These are phyloP conservation scores for Backusella australiensis DNA, from an alignment of 192 early-diverging fungal species.

Conservation along the genomic window DNA sequence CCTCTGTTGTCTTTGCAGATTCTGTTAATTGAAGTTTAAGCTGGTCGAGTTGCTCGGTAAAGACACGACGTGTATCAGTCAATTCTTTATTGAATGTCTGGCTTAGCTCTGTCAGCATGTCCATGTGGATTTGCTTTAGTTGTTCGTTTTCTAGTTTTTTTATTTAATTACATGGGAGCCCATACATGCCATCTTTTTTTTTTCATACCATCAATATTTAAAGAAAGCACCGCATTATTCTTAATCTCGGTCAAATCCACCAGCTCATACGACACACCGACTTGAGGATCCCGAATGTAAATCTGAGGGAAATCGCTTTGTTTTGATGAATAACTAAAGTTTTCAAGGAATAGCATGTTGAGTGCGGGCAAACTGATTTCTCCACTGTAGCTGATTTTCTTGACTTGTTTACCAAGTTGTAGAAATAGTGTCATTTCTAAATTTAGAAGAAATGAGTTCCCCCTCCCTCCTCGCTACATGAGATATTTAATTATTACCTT, in stretches of 20 bases:
- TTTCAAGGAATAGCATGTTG: conserved; percentile 73
- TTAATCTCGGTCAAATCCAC: conserved; percentile 61
- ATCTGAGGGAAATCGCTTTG: conserved; percentile 65
- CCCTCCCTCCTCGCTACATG: neutral
- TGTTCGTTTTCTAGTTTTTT: neutral
- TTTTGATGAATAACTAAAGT: conserved; percentile 59
- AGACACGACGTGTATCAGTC: neutral
- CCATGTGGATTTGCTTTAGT: conserved; percentile 3
- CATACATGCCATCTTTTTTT: neutral
- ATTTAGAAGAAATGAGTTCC: neutral
- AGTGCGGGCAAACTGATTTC: conserved; percentile 55
- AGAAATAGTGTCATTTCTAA: conserved; percentile 43
- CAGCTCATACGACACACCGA: conserved; percentile 62
- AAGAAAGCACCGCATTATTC: conserved; percentile 50
- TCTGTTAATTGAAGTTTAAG: neutral
- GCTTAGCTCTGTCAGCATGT: neutral
- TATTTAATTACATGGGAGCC: too few species aligned
- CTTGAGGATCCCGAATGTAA: conserved; percentile 59
- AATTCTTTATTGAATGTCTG: conserved; percentile 9
- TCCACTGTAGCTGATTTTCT: conserved; percentile 52
- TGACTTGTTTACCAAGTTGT: conserved; percentile 62
- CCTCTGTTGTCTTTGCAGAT: neutral
- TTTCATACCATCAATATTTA: conserved; percentile 44
- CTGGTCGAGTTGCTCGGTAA: neutral
- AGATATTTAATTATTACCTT: neutral